Conservation (phyloP, 441 rosid genomes). For the Jatropha podagrica region DNA sequence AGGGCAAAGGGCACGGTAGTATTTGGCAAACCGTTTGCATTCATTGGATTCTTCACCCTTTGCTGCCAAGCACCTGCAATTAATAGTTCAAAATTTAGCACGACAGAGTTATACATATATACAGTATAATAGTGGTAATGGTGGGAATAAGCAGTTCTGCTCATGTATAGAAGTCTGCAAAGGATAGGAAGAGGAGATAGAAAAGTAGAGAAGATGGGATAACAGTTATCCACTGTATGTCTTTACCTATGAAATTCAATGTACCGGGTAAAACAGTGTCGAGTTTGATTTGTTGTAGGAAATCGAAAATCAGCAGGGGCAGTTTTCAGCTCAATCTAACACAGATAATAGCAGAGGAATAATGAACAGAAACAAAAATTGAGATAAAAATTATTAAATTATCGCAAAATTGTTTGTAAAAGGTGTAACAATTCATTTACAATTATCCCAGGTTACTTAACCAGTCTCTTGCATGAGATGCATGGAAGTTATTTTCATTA, state of each 20-base stretch:
- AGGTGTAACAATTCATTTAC: background rate
- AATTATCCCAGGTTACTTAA: background rate
- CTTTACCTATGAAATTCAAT: constrained; percentile 81
- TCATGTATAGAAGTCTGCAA: background rate
- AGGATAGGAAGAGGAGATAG: background rate
- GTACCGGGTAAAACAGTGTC: constrained; percentile 92
- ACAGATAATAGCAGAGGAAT: background rate
- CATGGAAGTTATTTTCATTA: background rate
- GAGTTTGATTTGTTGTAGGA: constrained; percentile 89
- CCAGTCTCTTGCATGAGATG: background rate
- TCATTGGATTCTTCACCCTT: constrained; percentile 88
- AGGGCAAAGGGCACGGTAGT: constrained; percentile 91
- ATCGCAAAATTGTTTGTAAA: background rate
- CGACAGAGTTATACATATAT: no score
- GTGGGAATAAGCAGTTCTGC: no score
- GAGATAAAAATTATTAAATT: background rate
- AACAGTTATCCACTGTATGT: no score
- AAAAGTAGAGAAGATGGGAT: no score
- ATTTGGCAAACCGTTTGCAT: constrained; percentile 84
- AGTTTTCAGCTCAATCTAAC: constrained; percentile 67
- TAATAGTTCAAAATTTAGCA: background rate
- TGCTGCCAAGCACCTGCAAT: constrained; percentile 72
- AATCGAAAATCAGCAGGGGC: constrained; percentile 96
- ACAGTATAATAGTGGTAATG: no score
- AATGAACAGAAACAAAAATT: background rate